Conservation (phyloP, 2,329 filamentous ascomycete species). For the Fusarium hostae region DNA sequence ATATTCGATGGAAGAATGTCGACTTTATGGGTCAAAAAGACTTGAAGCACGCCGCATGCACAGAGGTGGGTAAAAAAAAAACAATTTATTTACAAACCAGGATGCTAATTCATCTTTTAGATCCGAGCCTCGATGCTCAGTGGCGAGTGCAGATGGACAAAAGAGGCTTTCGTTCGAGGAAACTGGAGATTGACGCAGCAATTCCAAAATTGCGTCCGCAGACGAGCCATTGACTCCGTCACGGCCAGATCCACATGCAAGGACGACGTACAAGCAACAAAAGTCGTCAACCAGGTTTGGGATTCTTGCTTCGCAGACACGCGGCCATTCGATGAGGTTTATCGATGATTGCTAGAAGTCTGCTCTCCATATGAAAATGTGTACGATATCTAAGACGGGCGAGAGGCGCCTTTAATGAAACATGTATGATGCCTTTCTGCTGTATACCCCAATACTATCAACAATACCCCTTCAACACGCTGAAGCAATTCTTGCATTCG, state of each 20-base stretch:
- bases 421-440: constrained; percentile 20
- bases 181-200: constrained; percentile 93
- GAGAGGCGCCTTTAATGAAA: constrained; percentile 23
- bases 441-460: constrained; percentile 39
- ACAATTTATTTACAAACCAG: background rate
- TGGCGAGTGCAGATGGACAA: constrained; percentile 90
- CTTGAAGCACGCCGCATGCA: constrained; percentile 90
- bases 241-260: constrained; percentile 81
- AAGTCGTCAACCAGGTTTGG: constrained; percentile 97
- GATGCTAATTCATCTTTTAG: constrained; percentile 54
- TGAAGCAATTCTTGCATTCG: constrained; percentile 27
- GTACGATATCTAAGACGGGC: constrained; percentile 38
- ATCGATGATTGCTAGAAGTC: constrained; percentile 65
- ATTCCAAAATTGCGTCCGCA: constrained; percentile 90
- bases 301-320: constrained; percentile 96
- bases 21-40: constrained; percentile 78
- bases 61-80: constrained; percentile 75
- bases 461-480: constrained; percentile 41
- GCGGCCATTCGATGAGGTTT: constrained; percentile 96
- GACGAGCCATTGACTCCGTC: constrained; percentile 83
- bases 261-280: constrained; percentile 85
- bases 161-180: constrained; percentile 84
- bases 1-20: constrained; percentile 84
- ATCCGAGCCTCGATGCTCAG: constrained; percentile 93
- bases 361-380: constrained; percentile 14